Conservation (phyloP, 2,329 filamentous ascomycete species). For the Penicillium psychrosexuale region DNA sequence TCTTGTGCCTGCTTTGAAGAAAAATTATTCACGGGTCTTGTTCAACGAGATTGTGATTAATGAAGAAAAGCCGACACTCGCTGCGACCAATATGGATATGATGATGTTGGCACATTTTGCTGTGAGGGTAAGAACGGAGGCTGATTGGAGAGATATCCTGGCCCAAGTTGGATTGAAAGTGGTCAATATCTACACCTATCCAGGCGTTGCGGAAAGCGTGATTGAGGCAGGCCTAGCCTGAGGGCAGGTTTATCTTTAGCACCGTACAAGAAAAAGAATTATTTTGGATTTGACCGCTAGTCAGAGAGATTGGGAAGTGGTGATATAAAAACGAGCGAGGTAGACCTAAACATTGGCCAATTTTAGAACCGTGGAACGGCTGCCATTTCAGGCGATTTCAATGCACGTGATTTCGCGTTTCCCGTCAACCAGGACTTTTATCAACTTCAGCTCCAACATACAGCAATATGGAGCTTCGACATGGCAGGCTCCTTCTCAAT, state of each 20-base stretch:
- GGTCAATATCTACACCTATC: constrained; percentile 16
- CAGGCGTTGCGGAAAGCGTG: constrained; percentile 20
- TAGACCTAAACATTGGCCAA: background rate
- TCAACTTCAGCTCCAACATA: background rate
- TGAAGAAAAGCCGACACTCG: constrained; percentile 16
- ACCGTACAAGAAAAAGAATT: too few relatives aligned
- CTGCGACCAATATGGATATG: constrained; percentile 25
- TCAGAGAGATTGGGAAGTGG: too few relatives aligned
- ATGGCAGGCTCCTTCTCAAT: constrained; percentile 21
- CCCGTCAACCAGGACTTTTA: background rate
- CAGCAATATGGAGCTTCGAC: constrained; percentile 23
- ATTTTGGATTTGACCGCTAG: too few relatives aligned
- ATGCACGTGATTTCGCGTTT: constrained; percentile 16
- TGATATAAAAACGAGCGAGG: too few relatives aligned
- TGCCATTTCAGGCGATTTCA: constrained; percentile 28
- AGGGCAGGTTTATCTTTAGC: background rate
- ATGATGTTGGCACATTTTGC: constrained; percentile 26
- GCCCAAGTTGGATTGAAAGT: constrained; percentile 15
- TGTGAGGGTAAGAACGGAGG: constrained; percentile 18
- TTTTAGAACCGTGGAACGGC: background rate
- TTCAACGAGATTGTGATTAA: constrained; percentile 25
- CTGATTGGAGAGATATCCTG: constrained; percentile 17
- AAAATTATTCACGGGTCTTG: constrained; percentile 20
- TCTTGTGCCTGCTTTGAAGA: constrained; percentile 18
- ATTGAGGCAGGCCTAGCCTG: constrained; percentile 21